Conservation (phyloP, 2,329 filamentous ascomycete species). For the Trichoderma koningii region DNA sequence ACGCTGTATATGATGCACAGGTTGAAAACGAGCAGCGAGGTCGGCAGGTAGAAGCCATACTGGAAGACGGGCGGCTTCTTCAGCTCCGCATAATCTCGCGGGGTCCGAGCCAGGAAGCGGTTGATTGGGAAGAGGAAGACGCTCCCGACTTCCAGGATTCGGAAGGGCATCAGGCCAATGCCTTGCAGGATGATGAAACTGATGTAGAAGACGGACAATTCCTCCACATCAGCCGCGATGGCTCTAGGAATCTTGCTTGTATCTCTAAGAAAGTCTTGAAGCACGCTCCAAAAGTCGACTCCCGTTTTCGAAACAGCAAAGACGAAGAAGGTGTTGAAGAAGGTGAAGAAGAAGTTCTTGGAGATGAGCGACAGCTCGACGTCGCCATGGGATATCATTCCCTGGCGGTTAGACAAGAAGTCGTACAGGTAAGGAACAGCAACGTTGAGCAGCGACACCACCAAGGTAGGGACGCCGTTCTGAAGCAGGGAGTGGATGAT, state of each 20-base stretch:
- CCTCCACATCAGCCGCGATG: conserved; percentile 74
- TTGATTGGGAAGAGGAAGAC: conserved; percentile 82
- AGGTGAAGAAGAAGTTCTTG: conserved; percentile 99
- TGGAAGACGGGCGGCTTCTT: conserved; percentile 83
- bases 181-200: conserved; percentile 94
- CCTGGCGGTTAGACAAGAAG: conserved; percentile 86
- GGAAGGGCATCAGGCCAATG: conserved; percentile 89
- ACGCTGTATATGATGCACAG: conserved; percentile 95
- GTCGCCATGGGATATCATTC: conserved; percentile 92
- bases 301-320: conserved; percentile 88
- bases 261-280: conserved; percentile 75
- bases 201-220: conserved; percentile 80
- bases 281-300: conserved; percentile 69
- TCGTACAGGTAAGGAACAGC: conserved; percentile 93
- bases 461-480: conserved; percentile 82
- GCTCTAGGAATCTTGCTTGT: conserved; percentile 74
- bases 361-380: conserved; percentile 93
- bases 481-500: conserved; percentile 76
- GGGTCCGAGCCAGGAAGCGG: conserved; percentile 77
- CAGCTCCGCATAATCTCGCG: conserved; percentile 83
- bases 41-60: conserved; percentile 94
- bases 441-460: conserved; percentile 84
- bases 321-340: conserved; percentile 97
- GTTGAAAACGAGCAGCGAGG: conserved; percentile 89
- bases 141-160: conserved; percentile 85